Percentiles rank a stretch among this genome's conserved stretches.
Conservation (phyloP, 805 yeast species). For the Nakazawaea anatomiae region DNA sequence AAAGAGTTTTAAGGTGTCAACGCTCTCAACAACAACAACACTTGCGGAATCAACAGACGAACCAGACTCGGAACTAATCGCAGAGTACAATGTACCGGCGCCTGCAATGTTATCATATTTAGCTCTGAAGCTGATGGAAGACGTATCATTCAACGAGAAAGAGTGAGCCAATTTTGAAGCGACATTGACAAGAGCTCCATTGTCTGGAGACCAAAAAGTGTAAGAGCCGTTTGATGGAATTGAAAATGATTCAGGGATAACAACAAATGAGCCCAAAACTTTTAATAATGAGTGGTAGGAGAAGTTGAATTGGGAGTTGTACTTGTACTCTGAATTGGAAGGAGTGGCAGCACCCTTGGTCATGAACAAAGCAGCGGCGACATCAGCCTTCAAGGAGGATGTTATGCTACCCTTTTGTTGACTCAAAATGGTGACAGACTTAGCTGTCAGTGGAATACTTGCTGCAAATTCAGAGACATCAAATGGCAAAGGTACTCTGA, state of each 20-base stretch:
- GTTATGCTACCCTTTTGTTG: slow-evolving; percentile 37
- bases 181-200: slow-evolving; percentile 45
- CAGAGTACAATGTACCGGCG: slow-evolving; percentile 75
- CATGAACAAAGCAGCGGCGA: slow-evolving; percentile 63
- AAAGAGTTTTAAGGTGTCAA: slow-evolving; percentile 45
- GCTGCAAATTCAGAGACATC: slow-evolving; percentile 53
- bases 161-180: slow-evolving; percentile 65
- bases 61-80: slow-evolving; percentile 34
- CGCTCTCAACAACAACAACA: slow-evolving; percentile 57
- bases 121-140: slow-evolving; percentile 49
- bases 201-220: slow-evolving; percentile 67
- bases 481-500: slow-evolving; percentile 80
- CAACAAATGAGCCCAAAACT: slow-evolving; percentile 37
- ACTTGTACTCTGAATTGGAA: slow-evolving; percentile 45
- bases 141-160: slow-evolving; percentile 54
- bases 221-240: slow-evolving; percentile 38
- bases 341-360: slow-evolving; percentile 34
- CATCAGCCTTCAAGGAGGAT: slow-evolving; percentile 59
- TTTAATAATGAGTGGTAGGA: slow-evolving; percentile 46
- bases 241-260: slow-evolving; percentile 26
- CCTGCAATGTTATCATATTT: slow-evolving; percentile 65
- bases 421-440: slow-evolving; percentile 61
- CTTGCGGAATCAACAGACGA: slow-evolving; percentile 52
- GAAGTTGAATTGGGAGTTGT: slow-evolving; percentile 49
- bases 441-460: slow-evolving; percentile 51